Conservation (phyloP, 805 yeast species). For the Sungouiozyma intestinalis region DNA sequence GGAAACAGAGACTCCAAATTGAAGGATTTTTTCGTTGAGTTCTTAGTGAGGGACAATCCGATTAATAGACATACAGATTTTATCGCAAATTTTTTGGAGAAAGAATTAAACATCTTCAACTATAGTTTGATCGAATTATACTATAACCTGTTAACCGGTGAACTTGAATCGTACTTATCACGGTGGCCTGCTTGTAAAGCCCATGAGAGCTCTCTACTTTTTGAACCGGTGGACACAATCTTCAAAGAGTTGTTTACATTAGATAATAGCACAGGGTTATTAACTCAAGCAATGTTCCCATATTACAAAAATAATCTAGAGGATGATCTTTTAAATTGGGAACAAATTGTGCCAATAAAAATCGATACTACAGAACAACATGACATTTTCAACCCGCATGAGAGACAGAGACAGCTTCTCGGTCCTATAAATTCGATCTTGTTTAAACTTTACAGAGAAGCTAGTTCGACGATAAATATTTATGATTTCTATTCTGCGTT, state of each 20-base stretch:
- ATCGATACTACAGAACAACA: constrained; percentile 5
- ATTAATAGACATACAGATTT: constrained; percentile 24
- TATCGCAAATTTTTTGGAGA: constrained; percentile 19
- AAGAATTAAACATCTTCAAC: constrained; percentile 16
- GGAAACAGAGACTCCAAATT: constrained; percentile 17
- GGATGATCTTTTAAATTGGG: constrained; percentile 25
- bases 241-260: constrained; percentile 28
- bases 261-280: constrained; percentile 24
- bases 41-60: constrained; percentile 28
- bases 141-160: constrained; percentile 19
- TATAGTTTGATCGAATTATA: constrained; percentile 26
- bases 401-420: constrained; percentile 20
- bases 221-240: constrained; percentile 25
- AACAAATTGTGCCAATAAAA: constrained; percentile 14
- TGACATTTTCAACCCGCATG: constrained; percentile 7
- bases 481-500: constrained; percentile 60
- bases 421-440: constrained; percentile 49
- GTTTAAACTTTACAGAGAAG: constrained; percentile 67
- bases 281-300: constrained; percentile 27
- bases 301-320: constrained; percentile 23
- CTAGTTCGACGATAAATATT: constrained; percentile 56
- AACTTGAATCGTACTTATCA: constrained; percentile 13
- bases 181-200: constrained; percentile 21
- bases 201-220: constrained; percentile 13
- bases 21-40: constrained; percentile 25